Evolutionary conservation across 2,329 filamentous ascomycete genomes (phyloP).

Genomic region (Triangularia verruculosa): DNA sequence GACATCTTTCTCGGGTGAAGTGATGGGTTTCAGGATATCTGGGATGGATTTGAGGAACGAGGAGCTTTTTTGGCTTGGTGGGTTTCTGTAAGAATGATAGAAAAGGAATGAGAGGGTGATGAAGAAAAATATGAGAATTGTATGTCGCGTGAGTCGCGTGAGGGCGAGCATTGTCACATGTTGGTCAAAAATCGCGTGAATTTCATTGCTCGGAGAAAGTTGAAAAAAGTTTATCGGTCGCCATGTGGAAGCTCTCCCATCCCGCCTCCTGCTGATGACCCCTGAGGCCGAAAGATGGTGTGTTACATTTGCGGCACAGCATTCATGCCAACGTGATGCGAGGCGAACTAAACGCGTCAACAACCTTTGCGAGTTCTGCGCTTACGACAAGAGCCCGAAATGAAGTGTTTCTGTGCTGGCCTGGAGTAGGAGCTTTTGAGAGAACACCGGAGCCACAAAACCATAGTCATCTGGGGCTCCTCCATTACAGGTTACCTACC

Average conservation of each 20-base stretch:
- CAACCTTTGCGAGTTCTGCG: not conserved
- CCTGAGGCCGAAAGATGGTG: not conserved
- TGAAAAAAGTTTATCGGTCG: not conserved
- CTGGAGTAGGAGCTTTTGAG: too few relatives aligned
- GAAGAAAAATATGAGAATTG: not conserved
- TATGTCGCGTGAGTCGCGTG: not conserved
- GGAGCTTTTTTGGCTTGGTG: not conserved
- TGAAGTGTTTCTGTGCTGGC: too few relatives aligned
- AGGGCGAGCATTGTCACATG: not conserved
- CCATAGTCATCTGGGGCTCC: too few relatives aligned
- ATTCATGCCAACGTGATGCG: not conserved
- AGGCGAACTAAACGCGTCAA: not conserved
- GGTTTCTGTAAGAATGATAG: not conserved
- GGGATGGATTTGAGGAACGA: constrained; percentile 3
- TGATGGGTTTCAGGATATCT: not conserved
- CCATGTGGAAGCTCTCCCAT: not conserved
- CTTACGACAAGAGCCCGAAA: too few relatives aligned
- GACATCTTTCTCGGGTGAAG: not conserved
- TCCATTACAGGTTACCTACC: too few relatives aligned
- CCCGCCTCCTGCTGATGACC: not conserved
- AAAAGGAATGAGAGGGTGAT: not conserved
- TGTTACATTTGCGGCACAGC: not conserved
- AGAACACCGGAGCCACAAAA: not conserved
- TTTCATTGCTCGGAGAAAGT: not conserved
- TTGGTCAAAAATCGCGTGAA: not conserved